These are phyloP conservation scores for Phialophora verrucosa DNA, from an alignment of 2,329 filamentous ascomycete species.

Conservation along the genomic window DNA sequence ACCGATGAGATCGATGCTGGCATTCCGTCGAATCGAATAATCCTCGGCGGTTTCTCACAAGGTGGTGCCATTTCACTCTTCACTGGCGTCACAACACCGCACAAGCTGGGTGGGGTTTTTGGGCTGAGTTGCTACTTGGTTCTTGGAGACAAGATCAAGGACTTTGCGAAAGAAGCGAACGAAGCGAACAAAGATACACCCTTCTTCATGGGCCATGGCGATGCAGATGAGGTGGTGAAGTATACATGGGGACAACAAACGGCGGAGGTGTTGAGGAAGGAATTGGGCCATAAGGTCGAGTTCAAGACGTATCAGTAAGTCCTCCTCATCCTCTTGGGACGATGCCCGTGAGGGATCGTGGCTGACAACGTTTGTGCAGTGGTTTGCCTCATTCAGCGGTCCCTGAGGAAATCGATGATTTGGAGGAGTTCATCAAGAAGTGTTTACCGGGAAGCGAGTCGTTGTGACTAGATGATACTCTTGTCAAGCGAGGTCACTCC, in stretches of 20 bases:
- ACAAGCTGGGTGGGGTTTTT: conserved; percentile 85
- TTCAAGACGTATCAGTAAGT: conserved; percentile 77
- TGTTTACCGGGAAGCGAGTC: conserved; percentile 31
- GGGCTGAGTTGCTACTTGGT: conserved; percentile 83
- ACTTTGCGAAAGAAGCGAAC: conserved; percentile 57
- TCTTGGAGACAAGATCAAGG: conserved; percentile 68
- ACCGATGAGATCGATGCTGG: conserved; percentile 79
- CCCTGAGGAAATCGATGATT: conserved; percentile 77
- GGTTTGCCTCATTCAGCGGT: conserved; percentile 77
- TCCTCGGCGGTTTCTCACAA: conserved; percentile 71
- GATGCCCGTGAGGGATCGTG: neutral
- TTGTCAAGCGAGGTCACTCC: neutral
- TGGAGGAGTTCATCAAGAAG: conserved; percentile 68
- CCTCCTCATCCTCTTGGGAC: neutral
- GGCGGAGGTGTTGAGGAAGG: conserved; percentile 69
- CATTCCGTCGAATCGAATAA: conserved; percentile 80
- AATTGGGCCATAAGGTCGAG: conserved; percentile 73
- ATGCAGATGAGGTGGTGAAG: conserved; percentile 73
- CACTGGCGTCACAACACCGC: conserved; percentile 73
- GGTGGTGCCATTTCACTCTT: conserved; percentile 88
- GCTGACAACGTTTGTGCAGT: conserved; percentile 48
- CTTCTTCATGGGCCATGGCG: conserved; percentile 90
- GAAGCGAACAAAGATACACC: conserved; percentile 75
- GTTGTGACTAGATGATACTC: conserved; percentile 27
- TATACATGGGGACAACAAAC: conserved; percentile 72